phyloP scores from a whole-genome alignment of 345 rosid genomes.

The Hypericum perforatum region DNA sequence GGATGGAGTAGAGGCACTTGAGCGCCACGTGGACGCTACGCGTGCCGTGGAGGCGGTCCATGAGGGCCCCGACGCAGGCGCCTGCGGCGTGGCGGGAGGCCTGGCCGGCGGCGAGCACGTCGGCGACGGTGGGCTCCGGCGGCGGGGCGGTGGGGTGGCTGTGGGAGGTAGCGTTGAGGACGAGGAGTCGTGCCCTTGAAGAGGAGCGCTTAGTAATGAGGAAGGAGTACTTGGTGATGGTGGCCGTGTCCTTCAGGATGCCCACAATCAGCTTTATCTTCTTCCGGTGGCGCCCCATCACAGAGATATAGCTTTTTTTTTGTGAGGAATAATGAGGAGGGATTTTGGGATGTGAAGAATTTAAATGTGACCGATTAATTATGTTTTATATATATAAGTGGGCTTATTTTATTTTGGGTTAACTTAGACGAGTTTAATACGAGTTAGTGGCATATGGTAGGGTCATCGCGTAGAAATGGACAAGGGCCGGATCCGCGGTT shows the following conservation, averaged over 20 bases:
- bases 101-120: slow-evolving; percentile 23
- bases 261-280: slow-evolving; percentile 24
- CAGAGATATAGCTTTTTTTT: no score
- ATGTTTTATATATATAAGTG: no score
- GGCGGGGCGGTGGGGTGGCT: slow-evolving; percentile 24
- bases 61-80: slow-evolving; percentile 29
- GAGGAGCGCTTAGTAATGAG: slow-evolving; percentile 23
- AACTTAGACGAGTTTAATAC: no score
- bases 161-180: slow-evolving; percentile 49
- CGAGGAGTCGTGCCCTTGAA: slow-evolving; percentile 16
- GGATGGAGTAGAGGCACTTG: slow-evolving; percentile 40
- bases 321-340: no score
- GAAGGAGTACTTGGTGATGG: slow-evolving; percentile 33
- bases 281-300: slow-evolving; percentile 29
- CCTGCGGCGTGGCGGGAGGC: slow-evolving; percentile 23
- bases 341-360: no score
- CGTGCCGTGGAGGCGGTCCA: slow-evolving; percentile 36
- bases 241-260: slow-evolving; percentile 35
- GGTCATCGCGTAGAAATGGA: no score
- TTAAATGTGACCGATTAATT: no score
- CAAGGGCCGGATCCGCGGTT: no score
- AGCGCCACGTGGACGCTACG: slow-evolving; percentile 37
- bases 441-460: no score
- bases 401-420: no score
- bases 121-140: slow-evolving; percentile 21